phyloP scores from a whole-genome alignment of 169 alveolate genomes.

The Eimeria tenella region DNA sequence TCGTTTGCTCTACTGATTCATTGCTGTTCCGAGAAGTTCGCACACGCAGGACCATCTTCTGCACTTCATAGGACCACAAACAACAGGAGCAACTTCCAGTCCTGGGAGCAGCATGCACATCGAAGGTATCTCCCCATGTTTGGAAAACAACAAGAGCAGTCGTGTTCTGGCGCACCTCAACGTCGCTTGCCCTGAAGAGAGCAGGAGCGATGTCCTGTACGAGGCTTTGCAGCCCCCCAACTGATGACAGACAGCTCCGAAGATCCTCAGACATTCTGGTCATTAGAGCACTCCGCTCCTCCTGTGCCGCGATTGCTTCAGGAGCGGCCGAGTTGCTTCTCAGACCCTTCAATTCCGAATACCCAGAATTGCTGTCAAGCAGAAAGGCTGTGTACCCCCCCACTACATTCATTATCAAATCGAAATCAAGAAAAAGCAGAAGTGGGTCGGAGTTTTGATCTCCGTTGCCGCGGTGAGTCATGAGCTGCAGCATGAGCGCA shows the following conservation, averaged over 20 bases:
- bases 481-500: slow-evolving; percentile 22
- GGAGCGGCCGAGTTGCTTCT: neutral
- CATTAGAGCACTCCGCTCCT: neutral
- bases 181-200: slow-evolving; percentile 25
- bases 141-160: neutral
- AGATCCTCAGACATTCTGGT: slow-evolving; percentile 3
- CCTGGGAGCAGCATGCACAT: neutral
- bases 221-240: slow-evolving; percentile 59
- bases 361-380: neutral
- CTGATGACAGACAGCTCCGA: neutral
- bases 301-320: slow-evolving; percentile 3
- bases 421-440: slow-evolving; percentile 13
- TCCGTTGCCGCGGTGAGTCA: neutral
- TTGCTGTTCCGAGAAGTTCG: neutral
- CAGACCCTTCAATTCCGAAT: slow-evolving; percentile 15
- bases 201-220: slow-evolving; percentile 46
- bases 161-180: slow-evolving; percentile 14
- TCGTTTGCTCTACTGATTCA: neutral
- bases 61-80: neutral
- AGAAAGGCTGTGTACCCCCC: slow-evolving; percentile 25
- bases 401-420: neutral
- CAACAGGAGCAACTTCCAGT: too few species aligned
- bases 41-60: neutral
- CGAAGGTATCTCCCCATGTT: neutral
- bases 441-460: slow-evolving; percentile 29